A percentile compares a stretch with the other conserved stretches of the same genome.
Evolutionary conservation across 192 early-diverging fungal species (phyloP).

Genomic region (Obelidium mucronatum): DNA sequence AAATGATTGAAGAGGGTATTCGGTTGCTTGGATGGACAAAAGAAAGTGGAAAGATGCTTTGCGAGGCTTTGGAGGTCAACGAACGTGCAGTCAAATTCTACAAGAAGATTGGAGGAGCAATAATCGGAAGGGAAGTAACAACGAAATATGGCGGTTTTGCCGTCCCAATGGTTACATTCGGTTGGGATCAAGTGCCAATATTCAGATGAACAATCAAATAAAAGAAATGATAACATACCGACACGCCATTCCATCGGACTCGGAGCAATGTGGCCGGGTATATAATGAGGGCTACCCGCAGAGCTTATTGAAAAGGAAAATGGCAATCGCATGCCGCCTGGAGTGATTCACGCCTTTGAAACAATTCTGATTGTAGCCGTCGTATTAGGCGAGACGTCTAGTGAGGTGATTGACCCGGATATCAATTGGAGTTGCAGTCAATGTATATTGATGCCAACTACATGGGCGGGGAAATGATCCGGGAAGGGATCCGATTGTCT

Average conservation of each 20-base stretch:
- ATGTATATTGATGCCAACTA: not conserved
- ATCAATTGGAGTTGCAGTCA: not conserved
- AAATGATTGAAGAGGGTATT: conserved; percentile 3
- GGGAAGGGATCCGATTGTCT: not conserved
- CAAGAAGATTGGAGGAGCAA: conserved; percentile 7
- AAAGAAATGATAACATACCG: not conserved
- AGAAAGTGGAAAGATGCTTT: not conserved
- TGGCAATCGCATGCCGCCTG: not conserved
- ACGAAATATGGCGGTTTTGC: not conserved
- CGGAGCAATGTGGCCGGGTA: not conserved
- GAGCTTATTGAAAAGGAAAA: not conserved
- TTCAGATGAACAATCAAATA: not conserved
- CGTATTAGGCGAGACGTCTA: not conserved
- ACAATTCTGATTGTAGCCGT: not conserved
- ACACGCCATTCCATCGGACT: not conserved
- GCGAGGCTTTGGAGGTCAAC: conserved; percentile 3
- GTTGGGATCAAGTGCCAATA: conserved; percentile 2
- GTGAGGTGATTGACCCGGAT: not conserved
- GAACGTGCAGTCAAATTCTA: conserved; percentile 14
- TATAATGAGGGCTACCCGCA: conserved; percentile 12
- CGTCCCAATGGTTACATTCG: not conserved
- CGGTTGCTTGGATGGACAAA: conserved; percentile 6
- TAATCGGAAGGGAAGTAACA: not conserved
- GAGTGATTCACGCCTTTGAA: not conserved
- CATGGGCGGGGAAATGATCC: not conserved